These are phyloP conservation scores for Penicillium dipodomyicola DNA, from an alignment of 495 filamentous ascomycete genomes.

Conservation along the genomic window DNA sequence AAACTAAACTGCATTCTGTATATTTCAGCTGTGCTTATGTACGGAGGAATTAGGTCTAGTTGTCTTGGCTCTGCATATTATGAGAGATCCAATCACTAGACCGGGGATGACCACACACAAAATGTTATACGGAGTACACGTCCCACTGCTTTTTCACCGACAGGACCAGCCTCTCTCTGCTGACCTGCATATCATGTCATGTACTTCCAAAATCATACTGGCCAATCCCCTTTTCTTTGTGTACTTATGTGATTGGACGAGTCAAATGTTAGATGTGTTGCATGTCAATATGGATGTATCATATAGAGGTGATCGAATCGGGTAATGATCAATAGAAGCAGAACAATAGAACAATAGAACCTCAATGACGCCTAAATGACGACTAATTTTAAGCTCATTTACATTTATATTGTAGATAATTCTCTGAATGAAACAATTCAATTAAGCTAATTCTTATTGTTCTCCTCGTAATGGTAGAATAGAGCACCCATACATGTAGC, in stretches of 20 bases:
- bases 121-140: not conserved
- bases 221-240: not conserved
- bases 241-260: not conserved
- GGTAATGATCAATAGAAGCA: not conserved
- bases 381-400: not conserved
- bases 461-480: not conserved
- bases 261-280: not conserved
- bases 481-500: not conserved
- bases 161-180: not conserved
- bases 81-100: constrained; percentile 2
- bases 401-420: too few relatives aligned
- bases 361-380: not conserved
- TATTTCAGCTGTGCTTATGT: not conserved
- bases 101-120: constrained; percentile 3
- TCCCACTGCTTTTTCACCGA: not conserved
- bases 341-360: not conserved
- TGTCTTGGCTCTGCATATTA: not conserved
- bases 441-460: not conserved
- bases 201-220: not conserved
- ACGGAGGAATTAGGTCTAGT: not conserved
- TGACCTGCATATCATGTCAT: not conserved
- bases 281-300: not conserved
- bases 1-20: not conserved
- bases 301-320: not conserved
- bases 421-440: not conserved